Percentiles rank a stretch among this genome's conserved stretches.
Evolutionary conservation across 352 stramenopile species (phyloP).

Genomic region (Phytophthora palmivora): DNA sequence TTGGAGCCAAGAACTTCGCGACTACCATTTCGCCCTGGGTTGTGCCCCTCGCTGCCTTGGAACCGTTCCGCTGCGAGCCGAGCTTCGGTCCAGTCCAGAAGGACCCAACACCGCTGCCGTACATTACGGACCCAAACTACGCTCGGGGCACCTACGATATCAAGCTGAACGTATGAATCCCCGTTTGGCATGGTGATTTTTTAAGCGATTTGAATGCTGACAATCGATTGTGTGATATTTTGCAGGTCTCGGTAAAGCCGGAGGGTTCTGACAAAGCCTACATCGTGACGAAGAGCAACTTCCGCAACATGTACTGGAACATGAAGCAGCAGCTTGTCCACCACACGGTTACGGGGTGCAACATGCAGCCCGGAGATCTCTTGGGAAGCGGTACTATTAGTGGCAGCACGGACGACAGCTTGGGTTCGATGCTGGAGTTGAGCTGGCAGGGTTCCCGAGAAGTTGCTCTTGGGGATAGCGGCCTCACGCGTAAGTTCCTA

Average conservation of each 20-base stretch:
- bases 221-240: constrained; percentile 7
- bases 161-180: constrained; percentile 66
- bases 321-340: constrained; percentile 97
- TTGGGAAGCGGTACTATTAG: constrained; percentile 96
- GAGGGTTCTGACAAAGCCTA: constrained; percentile 60
- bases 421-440: constrained; percentile 97
- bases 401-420: constrained; percentile 84
- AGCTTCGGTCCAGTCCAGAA: constrained; percentile 89
- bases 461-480: constrained; percentile 74
- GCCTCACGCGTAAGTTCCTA: constrained; percentile 93
- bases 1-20: constrained; percentile 97
- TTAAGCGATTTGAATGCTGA: constrained; percentile 23
- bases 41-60: constrained; percentile 93
- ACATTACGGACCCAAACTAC: constrained; percentile 95
- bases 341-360: constrained; percentile 97
- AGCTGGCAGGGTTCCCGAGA: constrained; percentile 94
- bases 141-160: constrained; percentile 89
- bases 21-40: constrained; percentile 98
- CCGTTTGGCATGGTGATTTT: constrained; percentile 34
- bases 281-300: constrained; percentile 93
- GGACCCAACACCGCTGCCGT: constrained; percentile 92
- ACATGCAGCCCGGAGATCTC: constrained; percentile 95
- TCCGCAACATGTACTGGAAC: constrained; percentile 98
- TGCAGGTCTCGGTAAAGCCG: constrained; percentile 65
- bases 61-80: constrained; percentile 93